Conservation (phyloP, 2,329 filamentous ascomycete genomes). For the Botrytis porri region DNA sequence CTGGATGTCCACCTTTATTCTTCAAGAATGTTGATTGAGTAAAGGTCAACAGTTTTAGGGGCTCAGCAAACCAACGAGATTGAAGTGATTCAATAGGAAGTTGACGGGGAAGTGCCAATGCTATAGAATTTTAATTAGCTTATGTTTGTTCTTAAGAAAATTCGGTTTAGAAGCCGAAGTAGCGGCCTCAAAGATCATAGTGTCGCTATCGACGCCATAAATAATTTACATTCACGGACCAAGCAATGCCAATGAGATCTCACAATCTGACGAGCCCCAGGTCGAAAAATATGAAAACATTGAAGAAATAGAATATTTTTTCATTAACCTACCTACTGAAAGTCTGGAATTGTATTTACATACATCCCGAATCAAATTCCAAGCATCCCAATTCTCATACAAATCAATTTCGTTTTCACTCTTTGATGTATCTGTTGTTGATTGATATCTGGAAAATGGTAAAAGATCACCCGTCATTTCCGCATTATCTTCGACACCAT, state of each 20-base stretch:
- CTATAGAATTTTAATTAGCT: constrained; percentile 32
- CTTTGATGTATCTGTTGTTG: constrained; percentile 39
- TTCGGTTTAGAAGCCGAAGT: constrained; percentile 17
- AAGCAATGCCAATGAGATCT: constrained; percentile 19
- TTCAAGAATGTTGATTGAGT: constrained; percentile 52
- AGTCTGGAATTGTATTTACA: constrained; percentile 83
- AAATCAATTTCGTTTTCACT: constrained; percentile 56
- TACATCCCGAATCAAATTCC: constrained; percentile 80
- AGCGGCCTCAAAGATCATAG: constrained; percentile 34
- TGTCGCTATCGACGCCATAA: constrained; percentile 32
- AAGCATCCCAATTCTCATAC: constrained; percentile 87
- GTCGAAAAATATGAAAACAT: background rate
- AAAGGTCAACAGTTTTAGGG: constrained; percentile 60
- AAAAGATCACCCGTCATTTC: constrained; percentile 39
- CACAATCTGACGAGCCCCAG: constrained; percentile 13
- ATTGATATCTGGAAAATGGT: constrained; percentile 35
- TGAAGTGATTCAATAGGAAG: constrained; percentile 60
- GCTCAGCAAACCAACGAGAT: constrained; percentile 67
- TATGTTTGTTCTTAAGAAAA: background rate
- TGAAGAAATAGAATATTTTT: constrained; percentile 24
- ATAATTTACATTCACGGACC: constrained; percentile 30
- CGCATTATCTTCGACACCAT: constrained; percentile 60
- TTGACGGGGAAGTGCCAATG: constrained; percentile 53
- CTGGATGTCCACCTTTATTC: constrained; percentile 60
- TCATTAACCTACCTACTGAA: constrained; percentile 69